Evolutionary conservation across 306 rosid genomes (phyloP), one percentile per base, ranked within the genome.

Genomic region (Leucaena leucocephala): DNA sequence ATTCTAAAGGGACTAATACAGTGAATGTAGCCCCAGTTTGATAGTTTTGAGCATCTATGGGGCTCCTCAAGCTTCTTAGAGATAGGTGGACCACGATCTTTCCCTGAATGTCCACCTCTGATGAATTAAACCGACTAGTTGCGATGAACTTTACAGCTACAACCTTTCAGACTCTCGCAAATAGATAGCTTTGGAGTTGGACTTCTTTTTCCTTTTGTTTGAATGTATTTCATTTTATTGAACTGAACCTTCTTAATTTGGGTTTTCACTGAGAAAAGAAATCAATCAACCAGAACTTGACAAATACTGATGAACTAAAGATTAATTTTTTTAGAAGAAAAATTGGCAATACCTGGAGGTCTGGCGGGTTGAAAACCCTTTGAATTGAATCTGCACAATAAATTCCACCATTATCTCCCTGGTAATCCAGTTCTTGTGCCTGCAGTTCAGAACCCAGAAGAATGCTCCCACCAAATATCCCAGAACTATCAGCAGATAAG

Each of bases 391-490:
- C 98, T 62, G 90, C 84, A 75, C 90, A 87, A 80, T 72, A 92
- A 40, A 93, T 54, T 80, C 91, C 94, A 39, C 91, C 86, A 81
- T 82, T 90, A 76, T 93, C 99, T 67, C 93, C 97, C 54, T 89
- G 99, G 72, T 77, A 95, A 39, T 95, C 98, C 69, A 95, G 67
- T 43, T 95, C 98, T 65, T 90, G 97, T 38, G 87, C 79, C 46
- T 91, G 98, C 82, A 95, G 70, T 21, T 91, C 98, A 55, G 94
- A 70, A 75, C 90, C 88, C 71, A 90, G 82, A 52, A 93, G 85
- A 80, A 92, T 77, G 71, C 77, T 84, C 44, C 86, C 84, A 55
- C 85, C 81, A 59, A 93, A 95, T 43, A 91, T 80, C 22, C 88
- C 92, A 45, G 94, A 81, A 75, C 85, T 83, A 36, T 92, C 97